Evolutionary conservation across 2,329 filamentous ascomycete species (phyloP).

Genomic region (Aspergillus versicolor): DNA sequence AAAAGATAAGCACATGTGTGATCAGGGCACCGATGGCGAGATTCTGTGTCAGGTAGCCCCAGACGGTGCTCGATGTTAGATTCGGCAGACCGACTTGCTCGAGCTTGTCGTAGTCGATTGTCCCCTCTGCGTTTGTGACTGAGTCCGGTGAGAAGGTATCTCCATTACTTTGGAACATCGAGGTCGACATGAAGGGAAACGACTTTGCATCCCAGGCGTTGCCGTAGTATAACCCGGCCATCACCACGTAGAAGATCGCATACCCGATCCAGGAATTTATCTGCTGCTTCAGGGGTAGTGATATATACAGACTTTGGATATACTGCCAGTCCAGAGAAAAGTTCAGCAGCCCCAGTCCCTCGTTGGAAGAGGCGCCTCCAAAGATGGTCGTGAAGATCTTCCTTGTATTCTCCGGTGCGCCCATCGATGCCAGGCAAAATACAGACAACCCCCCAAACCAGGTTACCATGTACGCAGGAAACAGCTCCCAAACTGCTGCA

Average conservation of each 20-base stretch:
- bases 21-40: constrained; percentile 26
- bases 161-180: constrained; percentile 32
- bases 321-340: constrained; percentile 29
- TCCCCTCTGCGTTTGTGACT: constrained; percentile 23
- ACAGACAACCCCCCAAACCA: constrained; percentile 26
- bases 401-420: constrained; percentile 7
- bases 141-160: constrained; percentile 20
- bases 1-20: constrained; percentile 26
- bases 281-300: constrained; percentile 55
- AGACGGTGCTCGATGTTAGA: constrained; percentile 27
- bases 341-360: constrained; percentile 25
- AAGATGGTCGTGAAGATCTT: constrained; percentile 21
- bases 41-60: constrained; percentile 19
- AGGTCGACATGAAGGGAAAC: constrained; percentile 31
- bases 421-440: constrained; percentile 16
- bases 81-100: constrained; percentile 25
- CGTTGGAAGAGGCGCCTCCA: constrained; percentile 25
- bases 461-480: constrained; percentile 26
- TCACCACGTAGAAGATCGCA: constrained; percentile 45
- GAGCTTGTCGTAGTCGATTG: constrained; percentile 29
- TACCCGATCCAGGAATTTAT: constrained; percentile 48
- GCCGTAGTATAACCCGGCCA: constrained; percentile 25
- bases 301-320: constrained; percentile 53
- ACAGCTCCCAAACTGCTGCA: constrained; percentile 22
- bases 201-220: constrained; percentile 23